phyloP scores from a whole-genome alignment of 179 eudicot species.

The Heliamphora pulchella region DNA sequence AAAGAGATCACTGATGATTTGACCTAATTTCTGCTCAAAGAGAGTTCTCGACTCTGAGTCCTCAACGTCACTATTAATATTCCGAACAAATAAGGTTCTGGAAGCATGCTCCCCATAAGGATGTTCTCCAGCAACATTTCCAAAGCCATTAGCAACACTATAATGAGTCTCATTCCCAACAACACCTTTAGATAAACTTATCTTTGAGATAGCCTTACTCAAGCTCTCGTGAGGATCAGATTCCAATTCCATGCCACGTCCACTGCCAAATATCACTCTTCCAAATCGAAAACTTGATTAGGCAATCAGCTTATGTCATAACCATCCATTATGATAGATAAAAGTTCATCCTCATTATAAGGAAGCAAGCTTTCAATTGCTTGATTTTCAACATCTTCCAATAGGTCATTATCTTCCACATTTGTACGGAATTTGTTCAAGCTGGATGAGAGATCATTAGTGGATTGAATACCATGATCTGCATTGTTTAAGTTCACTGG shows the following conservation, averaged over 20 bases:
- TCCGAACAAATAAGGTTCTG: constrained; percentile 52
- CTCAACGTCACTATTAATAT: constrained; percentile 52
- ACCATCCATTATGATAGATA: constrained; percentile 47
- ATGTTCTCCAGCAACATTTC: constrained; percentile 46
- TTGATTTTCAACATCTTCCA: constrained; percentile 37
- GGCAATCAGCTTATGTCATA: constrained; percentile 44
- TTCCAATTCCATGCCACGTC: constrained; percentile 57
- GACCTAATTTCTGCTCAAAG: constrained; percentile 29
- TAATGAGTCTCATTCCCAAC: constrained; percentile 27
- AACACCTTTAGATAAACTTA: constrained; percentile 31
- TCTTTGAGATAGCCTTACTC: constrained; percentile 25
- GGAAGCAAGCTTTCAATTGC: constrained; percentile 51
- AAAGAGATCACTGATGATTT: too few relatives aligned
- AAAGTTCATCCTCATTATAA: constrained; percentile 46
- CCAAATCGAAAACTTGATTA: constrained; percentile 49
- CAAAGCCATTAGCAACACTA: constrained; percentile 30
- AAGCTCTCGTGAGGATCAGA: constrained; percentile 29
- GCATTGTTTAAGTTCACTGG: constrained; percentile 46
- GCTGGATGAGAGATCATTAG: constrained; percentile 39
- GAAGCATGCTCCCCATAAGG: constrained; percentile 64
- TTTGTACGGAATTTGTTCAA: neutral
- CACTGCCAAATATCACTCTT: constrained; percentile 44
- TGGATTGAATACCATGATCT: constrained; percentile 33
- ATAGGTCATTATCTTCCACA: constrained; percentile 33
- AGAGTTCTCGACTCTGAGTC: constrained; percentile 45